Percentiles rank a stretch among this genome's conserved stretches.
phyloP scores from a whole-genome alignment of 2,329 filamentous ascomycete genomes.

The Claviceps quebecensis region DNA sequence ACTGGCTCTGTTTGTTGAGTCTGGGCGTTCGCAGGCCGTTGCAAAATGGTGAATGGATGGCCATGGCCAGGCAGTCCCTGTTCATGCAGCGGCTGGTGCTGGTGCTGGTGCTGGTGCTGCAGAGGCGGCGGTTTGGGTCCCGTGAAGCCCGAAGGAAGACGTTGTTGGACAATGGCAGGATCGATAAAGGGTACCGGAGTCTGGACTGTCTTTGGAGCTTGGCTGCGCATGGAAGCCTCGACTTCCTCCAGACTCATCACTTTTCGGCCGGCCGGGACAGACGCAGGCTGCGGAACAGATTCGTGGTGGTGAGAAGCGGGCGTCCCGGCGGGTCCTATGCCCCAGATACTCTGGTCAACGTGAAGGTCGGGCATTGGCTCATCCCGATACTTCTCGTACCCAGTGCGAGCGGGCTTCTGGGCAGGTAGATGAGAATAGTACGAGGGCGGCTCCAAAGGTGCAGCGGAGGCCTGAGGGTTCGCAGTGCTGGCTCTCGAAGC shows the following conservation, averaged over 20 bases:
- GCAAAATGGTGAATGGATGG: conserved; percentile 41
- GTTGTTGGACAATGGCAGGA: conserved; percentile 15
- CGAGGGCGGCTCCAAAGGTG: conserved; percentile 16
- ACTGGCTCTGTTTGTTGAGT: conserved; percentile 14
- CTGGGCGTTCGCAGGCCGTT: conserved; percentile 33
- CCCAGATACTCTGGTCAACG: conserved; percentile 89
- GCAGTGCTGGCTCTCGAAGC: conserved; percentile 23
- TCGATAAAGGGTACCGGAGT: conserved; percentile 21
- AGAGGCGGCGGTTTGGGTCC: conserved; percentile 9
- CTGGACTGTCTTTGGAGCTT: conserved; percentile 38
- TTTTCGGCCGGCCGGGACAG: conserved; percentile 41
- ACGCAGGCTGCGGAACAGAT: conserved; percentile 11
- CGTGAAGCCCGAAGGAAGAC: conserved; percentile 11
- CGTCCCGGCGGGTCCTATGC: conserved; percentile 46
- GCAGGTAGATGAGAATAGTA: conserved; percentile 25
- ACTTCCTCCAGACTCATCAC: conserved; percentile 96
- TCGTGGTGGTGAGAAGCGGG: conserved; percentile 17
- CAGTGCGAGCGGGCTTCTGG: conserved; percentile 54
- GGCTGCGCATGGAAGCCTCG: conserved; percentile 76
- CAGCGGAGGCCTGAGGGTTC: conserved; percentile 18
- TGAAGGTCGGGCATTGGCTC: conserved; percentile 81
- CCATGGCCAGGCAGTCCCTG: conserved; percentile 24
- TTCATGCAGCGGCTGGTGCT: conserved; percentile 19
- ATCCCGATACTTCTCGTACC: conserved; percentile 85
- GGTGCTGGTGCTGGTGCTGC: conserved; percentile 17